Evolutionary conservation across 2,329 filamentous ascomycete species (phyloP).

Genomic region (Domatiomyces globalis): DNA sequence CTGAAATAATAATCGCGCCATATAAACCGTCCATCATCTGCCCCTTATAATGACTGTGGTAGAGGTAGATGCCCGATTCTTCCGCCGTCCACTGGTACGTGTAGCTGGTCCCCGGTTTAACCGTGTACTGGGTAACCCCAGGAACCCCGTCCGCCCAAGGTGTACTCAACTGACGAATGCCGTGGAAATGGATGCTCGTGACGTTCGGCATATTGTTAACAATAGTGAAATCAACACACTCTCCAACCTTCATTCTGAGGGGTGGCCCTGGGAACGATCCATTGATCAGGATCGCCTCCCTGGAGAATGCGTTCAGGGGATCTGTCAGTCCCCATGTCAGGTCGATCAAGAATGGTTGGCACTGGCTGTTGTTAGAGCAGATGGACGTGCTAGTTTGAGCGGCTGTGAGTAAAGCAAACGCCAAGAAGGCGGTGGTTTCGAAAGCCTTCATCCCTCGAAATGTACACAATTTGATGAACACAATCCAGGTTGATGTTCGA

Average conservation of each 20-base stretch:
- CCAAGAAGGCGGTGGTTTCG: conserved; percentile 8
- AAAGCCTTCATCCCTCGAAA: too few species aligned
- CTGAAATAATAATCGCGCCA: conserved; percentile 48
- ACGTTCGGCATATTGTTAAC: conserved; percentile 52
- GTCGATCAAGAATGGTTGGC: conserved; percentile 20
- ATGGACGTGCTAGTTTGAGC: conserved; percentile 5
- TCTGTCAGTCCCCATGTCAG: conserved; percentile 26
- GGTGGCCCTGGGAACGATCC: conserved; percentile 59
- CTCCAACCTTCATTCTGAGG: conserved; percentile 59
- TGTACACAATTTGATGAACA: too few species aligned
- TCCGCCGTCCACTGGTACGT: conserved; percentile 43
- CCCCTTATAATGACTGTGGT: conserved; percentile 52
- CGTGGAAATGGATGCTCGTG: conserved; percentile 62
- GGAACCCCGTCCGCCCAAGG: conserved; percentile 61
- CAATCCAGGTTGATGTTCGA: too few species aligned
- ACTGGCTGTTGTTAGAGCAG: conserved; percentile 6
- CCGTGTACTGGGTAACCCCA: conserved; percentile 53
- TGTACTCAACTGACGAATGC: conserved; percentile 62
- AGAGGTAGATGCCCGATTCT: conserved; percentile 46
- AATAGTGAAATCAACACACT: conserved; percentile 55
- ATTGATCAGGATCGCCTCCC: conserved; percentile 55
- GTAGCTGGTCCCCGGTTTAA: conserved; percentile 48
- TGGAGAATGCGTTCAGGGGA: conserved; percentile 30
- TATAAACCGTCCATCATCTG: conserved; percentile 57
- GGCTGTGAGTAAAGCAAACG: conserved; percentile 11